Evolutionary conservation across 352 stramenopile genomes (phyloP).

Genomic region (Globisporangium cederbergense): DNA sequence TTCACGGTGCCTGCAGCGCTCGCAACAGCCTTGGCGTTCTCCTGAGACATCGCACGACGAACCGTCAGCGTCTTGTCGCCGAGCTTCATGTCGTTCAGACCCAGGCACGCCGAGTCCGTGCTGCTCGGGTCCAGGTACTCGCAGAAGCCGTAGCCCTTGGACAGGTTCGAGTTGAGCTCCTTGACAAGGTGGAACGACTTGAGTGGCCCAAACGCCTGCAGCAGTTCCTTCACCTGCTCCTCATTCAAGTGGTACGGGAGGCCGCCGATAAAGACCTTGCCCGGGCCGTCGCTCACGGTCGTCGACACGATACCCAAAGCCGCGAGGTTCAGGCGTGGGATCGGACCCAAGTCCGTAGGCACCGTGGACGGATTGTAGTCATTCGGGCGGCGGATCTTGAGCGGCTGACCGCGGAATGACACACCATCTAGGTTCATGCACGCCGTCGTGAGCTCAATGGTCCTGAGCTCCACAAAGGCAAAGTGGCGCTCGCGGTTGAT

Average conservation of each 20-base stretch:
- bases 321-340: conserved; percentile 86
- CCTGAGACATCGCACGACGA: conserved; percentile 76
- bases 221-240: conserved; percentile 92
- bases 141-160: conserved; percentile 98
- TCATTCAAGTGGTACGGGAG: conserved; percentile 97
- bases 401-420: conserved; percentile 89
- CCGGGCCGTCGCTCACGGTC: conserved; percentile 94
- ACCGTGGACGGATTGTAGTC: conserved; percentile 95
- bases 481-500: conserved; percentile 97
- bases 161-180: conserved; percentile 86
- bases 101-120: conserved; percentile 91
- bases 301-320: conserved; percentile 94
- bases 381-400: conserved; percentile 97
- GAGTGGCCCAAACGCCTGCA: conserved; percentile 93
- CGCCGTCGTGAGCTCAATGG: conserved; percentile 94
- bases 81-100: conserved; percentile 95
- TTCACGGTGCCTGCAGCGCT: conserved; percentile 67
- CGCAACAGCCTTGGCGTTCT: conserved; percentile 62
- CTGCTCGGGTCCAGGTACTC: conserved; percentile 93
- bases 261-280: conserved; percentile 98
- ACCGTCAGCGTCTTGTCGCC: conserved; percentile 91
- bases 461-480: conserved; percentile 97
- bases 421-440: conserved; percentile 96
- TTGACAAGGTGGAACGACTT: conserved; percentile 97
- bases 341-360: conserved; percentile 81